phyloP scores from a whole-genome alignment of 257 asterid species.

The Salvia rosmarinus region DNA sequence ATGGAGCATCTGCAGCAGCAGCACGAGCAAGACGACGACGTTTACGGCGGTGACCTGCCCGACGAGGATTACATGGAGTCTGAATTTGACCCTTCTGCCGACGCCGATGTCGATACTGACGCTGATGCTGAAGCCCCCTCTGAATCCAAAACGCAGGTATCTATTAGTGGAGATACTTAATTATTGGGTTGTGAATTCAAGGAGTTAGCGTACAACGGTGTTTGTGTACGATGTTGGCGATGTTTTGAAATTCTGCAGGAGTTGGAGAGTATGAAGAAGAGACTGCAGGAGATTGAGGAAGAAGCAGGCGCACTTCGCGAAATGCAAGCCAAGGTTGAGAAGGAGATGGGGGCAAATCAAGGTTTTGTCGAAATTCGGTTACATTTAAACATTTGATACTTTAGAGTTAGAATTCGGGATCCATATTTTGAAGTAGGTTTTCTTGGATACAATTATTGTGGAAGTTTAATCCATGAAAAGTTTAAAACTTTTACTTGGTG shows the following conservation, averaged over 20 bases:
- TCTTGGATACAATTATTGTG: background rate
- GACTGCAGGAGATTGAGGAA: slow-evolving; percentile 81
- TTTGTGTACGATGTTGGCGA: slow-evolving; percentile 6
- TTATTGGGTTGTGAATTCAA: background rate
- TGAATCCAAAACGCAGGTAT: slow-evolving; percentile 52
- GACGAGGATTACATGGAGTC: slow-evolving; percentile 67
- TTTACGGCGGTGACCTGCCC: slow-evolving; percentile 65
- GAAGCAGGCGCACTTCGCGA: slow-evolving; percentile 88
- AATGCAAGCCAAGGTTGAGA: slow-evolving; percentile 80
- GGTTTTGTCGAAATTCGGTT: slow-evolving; percentile 45
- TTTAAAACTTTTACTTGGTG: background rate
- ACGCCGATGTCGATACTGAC: slow-evolving; percentile 37
- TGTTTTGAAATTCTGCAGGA: slow-evolving; percentile 49
- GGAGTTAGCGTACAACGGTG: slow-evolving; percentile 1
- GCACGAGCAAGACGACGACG: slow-evolving; percentile 56
- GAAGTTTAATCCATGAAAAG: background rate
- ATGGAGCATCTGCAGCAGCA: slow-evolving; percentile 48
- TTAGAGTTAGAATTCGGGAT: slow-evolving; percentile 26
- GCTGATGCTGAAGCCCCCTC: slow-evolving; percentile 40
- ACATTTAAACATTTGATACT: slow-evolving; percentile 27
- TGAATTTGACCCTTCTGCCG: slow-evolving; percentile 51
- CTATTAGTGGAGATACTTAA: background rate
- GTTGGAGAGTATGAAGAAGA: slow-evolving; percentile 72
- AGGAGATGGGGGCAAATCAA: slow-evolving; percentile 66
- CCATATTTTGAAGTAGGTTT: background rate